phyloP scores from a whole-genome alignment of 441 rosid species.

The Gossypium trilobum region DNA sequence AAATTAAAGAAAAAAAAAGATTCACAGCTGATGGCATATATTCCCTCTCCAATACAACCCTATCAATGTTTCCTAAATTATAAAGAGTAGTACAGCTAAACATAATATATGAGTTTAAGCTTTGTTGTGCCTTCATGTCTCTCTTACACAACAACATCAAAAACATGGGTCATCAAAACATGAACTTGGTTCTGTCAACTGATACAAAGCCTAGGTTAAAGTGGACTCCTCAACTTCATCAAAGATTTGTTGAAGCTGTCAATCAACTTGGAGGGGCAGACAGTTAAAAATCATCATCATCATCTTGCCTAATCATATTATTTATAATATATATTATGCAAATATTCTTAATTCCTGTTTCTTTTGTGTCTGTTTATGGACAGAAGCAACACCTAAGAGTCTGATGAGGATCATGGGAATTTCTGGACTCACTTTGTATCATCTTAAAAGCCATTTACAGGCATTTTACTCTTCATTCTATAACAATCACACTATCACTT shows the following conservation, averaged over 20 bases:
- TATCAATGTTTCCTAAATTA: slow-evolving; percentile 20
- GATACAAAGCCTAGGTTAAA: slow-evolving; percentile 93
- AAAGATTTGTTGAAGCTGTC: slow-evolving; percentile 69
- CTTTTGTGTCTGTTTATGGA: slow-evolving; percentile 17
- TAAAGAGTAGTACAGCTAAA: slow-evolving; percentile 9
- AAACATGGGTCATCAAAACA: slow-evolving; percentile 39
- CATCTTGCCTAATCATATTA: background rate
- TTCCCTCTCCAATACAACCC: slow-evolving; percentile 50
- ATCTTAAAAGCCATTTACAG: slow-evolving; percentile 96
- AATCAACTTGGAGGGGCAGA: slow-evolving; percentile 81
- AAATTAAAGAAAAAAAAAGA: slow-evolving; percentile 20
- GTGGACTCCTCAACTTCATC: slow-evolving; percentile 93
- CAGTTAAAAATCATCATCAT: slow-evolving; percentile 37
- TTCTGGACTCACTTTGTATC: slow-evolving; percentile 88
- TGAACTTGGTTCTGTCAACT: slow-evolving; percentile 70
- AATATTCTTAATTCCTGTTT: background rate
- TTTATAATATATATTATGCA: background rate
- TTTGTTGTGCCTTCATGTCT: slow-evolving; percentile 18
- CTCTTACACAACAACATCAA: slow-evolving; percentile 10
- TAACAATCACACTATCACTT: slow-evolving; percentile 9
- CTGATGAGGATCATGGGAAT: slow-evolving; percentile 78
- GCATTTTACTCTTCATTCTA: slow-evolving; percentile 23
- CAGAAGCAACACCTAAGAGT: slow-evolving; percentile 95
- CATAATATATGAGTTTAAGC: slow-evolving; percentile 22
- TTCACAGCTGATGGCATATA: slow-evolving; percentile 75